phyloP scores from a whole-genome alignment of 208 protist species.

The Leishmania martiniquensis region DNA sequence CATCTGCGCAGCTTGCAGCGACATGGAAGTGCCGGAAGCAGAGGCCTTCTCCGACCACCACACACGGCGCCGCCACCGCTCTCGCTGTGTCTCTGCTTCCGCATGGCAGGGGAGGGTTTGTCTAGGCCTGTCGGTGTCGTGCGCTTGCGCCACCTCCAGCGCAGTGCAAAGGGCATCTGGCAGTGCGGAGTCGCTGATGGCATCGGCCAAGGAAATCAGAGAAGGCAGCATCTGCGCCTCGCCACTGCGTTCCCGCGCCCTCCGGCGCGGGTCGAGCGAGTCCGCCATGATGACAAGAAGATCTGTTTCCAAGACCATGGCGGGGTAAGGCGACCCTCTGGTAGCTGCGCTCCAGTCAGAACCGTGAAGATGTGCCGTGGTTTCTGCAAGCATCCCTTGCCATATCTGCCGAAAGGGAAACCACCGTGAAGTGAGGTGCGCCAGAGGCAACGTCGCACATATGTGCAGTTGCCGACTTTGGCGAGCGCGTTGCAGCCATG shows the following conservation, averaged over 20 bases:
- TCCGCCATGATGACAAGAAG: background rate
- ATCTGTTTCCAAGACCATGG: background rate
- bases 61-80: conserved; percentile 3
- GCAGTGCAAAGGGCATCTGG: conserved; percentile 2
- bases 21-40: background rate
- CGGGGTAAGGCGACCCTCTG: background rate
- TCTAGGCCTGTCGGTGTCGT: background rate
- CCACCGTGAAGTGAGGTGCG: background rate
- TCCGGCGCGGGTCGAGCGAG: background rate
- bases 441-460: background rate
- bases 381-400: background rate
- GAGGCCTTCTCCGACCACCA: conserved; percentile 2
- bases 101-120: background rate
- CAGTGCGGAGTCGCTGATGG: background rate
- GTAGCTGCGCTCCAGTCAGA: background rate
- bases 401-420: background rate
- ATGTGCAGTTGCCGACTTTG: background rate
- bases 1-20: background rate
- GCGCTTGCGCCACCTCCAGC: background rate
- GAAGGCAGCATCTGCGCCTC: background rate
- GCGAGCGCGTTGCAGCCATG: background rate
- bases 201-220: background rate
- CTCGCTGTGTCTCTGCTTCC: background rate
- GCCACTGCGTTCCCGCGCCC: background rate
- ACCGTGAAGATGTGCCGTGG: background rate